phyloP scores from a whole-genome alignment of 129 eudicot species.

The Artemisia tridentata region DNA sequence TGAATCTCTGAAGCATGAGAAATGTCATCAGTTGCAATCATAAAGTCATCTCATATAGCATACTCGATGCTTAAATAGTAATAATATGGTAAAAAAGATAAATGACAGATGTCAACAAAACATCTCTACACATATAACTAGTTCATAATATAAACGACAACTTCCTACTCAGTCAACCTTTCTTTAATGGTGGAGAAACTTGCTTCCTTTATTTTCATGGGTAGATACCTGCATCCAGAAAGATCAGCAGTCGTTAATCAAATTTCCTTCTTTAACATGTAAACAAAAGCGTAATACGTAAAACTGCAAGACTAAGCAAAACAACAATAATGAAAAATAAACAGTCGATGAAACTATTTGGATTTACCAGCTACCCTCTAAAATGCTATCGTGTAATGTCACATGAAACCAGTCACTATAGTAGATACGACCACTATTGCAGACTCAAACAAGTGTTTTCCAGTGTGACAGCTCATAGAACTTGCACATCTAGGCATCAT shows the following conservation, averaged over 20 bases:
- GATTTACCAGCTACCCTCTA: background rate
- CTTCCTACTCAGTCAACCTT: conserved; percentile 4
- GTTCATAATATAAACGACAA: conserved; percentile 16
- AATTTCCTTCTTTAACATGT: background rate
- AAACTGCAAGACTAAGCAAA: background rate
- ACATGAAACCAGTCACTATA: too few relatives aligned
- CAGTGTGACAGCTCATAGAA: too few relatives aligned
- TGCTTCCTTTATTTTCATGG: background rate
- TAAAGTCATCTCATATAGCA: conserved; percentile 10
- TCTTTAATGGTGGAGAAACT: conserved; percentile 7
- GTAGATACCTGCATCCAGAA: conserved; percentile 18
- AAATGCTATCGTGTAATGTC: too few relatives aligned
- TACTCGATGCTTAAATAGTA: background rate
- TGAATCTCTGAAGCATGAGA: conserved; percentile 57
- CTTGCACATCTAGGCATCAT: too few relatives aligned
- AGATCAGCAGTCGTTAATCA: background rate
- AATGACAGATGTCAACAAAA: background rate
- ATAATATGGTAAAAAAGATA: background rate
- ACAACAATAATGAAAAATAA: background rate
- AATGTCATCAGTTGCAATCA: too few relatives aligned
- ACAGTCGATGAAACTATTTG: background rate
- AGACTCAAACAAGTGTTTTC: too few relatives aligned
- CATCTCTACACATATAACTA: conserved; percentile 18
- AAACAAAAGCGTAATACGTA: background rate
- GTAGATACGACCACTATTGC: too few relatives aligned